Evolutionary conservation across 768 basidiomycete genomes (phyloP).

Genomic region (Mycena crocata): DNA sequence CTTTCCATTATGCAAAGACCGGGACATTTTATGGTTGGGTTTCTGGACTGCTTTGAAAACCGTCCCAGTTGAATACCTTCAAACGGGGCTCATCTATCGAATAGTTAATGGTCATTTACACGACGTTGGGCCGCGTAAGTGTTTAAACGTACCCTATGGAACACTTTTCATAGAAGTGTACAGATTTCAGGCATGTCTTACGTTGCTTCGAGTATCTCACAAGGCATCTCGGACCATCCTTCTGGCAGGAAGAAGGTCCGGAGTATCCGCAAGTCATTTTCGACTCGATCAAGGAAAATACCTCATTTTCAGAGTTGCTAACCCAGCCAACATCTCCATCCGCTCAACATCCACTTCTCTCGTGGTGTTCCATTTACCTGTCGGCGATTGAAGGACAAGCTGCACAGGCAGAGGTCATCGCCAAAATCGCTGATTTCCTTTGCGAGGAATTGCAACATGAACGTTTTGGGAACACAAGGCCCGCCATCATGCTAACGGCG

Average conservation of each 20-base stretch:
- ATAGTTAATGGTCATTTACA: conserved; percentile 71
- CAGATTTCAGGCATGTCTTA: conserved; percentile 69
- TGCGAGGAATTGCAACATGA: conserved; percentile 87
- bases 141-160: conserved; percentile 38
- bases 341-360: conserved; percentile 55
- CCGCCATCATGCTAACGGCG: conserved; percentile 69
- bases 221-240: conserved; percentile 60
- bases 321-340: conserved; percentile 43
- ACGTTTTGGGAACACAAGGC: conserved; percentile 69
- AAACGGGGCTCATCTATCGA: conserved; percentile 39
- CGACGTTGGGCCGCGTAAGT: conserved; percentile 71
- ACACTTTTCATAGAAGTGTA: background rate
- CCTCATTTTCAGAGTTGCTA: conserved; percentile 61
- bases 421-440: conserved; percentile 77
- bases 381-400: conserved; percentile 61
- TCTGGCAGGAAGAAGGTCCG: conserved; percentile 80
- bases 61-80: conserved; percentile 57
- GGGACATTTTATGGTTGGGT: conserved; percentile 64
- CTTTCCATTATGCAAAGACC: conserved; percentile 50
- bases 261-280: conserved; percentile 85
- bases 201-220: conserved; percentile 70
- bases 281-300: conserved; percentile 87
- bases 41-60: conserved; percentile 59
- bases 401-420: conserved; percentile 74
- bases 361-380: conserved; percentile 76